Base-by-base conservation (phyloP, 257 asterid genomes). In the Solanum lycopersicoides region DNA sequence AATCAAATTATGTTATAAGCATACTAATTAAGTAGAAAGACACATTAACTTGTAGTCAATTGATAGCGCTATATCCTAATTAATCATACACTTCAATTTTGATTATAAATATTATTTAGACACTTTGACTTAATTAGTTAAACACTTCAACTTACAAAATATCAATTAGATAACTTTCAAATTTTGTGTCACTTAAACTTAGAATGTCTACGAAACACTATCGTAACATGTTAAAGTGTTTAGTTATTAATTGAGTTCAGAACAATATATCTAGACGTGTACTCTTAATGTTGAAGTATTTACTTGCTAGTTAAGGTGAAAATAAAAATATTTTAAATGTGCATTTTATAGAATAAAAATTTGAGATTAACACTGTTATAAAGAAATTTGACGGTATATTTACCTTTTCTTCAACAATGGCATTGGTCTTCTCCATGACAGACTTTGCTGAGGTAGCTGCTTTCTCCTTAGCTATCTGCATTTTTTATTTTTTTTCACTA, bases 341-440 rank as follows among this genome's bases (percentile, higher is more conserved):
- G 5, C 50, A 12, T 7, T n/a, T 2, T 41, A 74, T 10, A 47
- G 56, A 41, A 12, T 6, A 74, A 39, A 5, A 0, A 23, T n/a
- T 12, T 65, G 9, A 1, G 11, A 65, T 65, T 7, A 2, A 65
- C 3, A 4, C 8, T 65, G 4, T n/a, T 65, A 65, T 25, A 65
- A 1, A 65, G 9, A 65, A 12, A 63, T 39, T 37, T 66, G 35
- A 75, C 12, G 1, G 2, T 6, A 5, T 42, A 13, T 3, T 42
- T 76, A 66, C 87, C 66, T 84, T 84, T 73, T 90, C 94, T 87
- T 90, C 89, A 44, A 87, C 28, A 3, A 89, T 73, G 86, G 93
- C 96, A 50, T 93, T 92, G 59, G 93, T 91, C 83, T 93, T 93
- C 83, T 91, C 96, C 94, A 92, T 88, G 71, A 91, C 93, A 32